phyloP scores from a whole-genome alignment of 208 protist species.

The Acanthamoeba culbertsoni region DNA sequence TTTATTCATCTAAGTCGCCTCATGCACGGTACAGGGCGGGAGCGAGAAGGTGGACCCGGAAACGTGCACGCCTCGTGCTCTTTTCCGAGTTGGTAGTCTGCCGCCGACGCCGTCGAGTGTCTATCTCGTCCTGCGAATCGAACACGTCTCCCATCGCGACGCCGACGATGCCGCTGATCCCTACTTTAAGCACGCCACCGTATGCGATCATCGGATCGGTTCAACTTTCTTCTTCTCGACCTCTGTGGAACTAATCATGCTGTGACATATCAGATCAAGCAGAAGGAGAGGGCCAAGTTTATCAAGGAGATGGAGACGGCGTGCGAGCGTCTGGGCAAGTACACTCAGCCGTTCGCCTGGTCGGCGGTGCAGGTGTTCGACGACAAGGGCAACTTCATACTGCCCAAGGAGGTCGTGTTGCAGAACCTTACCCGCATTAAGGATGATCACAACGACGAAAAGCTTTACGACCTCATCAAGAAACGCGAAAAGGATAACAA shows the following conservation, averaged over 20 bases:
- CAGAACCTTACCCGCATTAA: not conserved
- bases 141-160: not conserved
- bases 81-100: conserved; percentile 1
- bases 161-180: not conserved
- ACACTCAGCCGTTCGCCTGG: conserved; percentile 41
- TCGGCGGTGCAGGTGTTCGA: conserved; percentile 17
- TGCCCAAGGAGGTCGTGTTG: not conserved
- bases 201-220: not conserved
- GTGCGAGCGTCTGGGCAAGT: conserved; percentile 24
- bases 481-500: conserved; percentile 28
- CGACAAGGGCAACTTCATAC: not conserved
- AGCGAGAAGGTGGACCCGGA: not conserved
- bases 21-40: not conserved
- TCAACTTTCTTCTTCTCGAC: not conserved
- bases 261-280: not conserved
- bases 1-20: not conserved
- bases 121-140: conserved; percentile 11
- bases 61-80: not conserved
- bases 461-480: conserved; percentile 20
- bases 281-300: conserved; percentile 10
- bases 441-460: conserved; percentile 4
- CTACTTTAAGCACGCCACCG: conserved; percentile 39
- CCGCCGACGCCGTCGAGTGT: not conserved
- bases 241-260: not conserved
- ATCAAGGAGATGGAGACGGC: not conserved